A percentile compares a stretch with the other conserved stretches of the same genome.
phyloP scores from a whole-genome alignment of 1,284 basidiomycete species.

The Tilletia caries region DNA sequence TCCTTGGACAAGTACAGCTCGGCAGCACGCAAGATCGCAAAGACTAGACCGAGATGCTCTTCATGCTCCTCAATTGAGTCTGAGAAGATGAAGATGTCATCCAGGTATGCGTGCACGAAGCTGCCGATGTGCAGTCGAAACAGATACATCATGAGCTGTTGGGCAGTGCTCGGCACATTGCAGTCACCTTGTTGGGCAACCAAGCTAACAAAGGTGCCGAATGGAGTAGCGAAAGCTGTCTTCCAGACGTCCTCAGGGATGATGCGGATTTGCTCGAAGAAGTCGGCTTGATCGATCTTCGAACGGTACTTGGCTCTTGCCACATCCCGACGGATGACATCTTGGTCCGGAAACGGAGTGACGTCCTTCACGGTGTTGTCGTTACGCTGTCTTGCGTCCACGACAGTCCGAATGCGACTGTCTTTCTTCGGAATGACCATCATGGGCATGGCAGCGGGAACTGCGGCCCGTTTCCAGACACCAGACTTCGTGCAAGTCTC shows the following conservation, averaged over 20 bases:
- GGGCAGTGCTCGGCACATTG: constrained; percentile 53
- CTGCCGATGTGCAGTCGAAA: constrained; percentile 47
- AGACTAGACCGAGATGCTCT: constrained; percentile 32
- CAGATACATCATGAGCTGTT: constrained; percentile 53
- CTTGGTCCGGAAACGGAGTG: constrained; percentile 54
- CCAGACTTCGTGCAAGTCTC: background rate
- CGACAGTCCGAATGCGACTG: constrained; percentile 54
- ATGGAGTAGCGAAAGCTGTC: constrained; percentile 27
- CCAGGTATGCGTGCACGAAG: constrained; percentile 53
- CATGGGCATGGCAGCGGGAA: constrained; percentile 8
- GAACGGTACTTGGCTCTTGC: constrained; percentile 48
- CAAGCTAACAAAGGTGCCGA: constrained; percentile 24
- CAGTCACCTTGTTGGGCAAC: constrained; percentile 55
- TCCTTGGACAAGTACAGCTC: constrained; percentile 1
- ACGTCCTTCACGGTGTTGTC: constrained; percentile 54
- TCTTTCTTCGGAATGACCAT: constrained; percentile 58
- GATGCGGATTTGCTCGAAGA: constrained; percentile 54
- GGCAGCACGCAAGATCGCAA: background rate
- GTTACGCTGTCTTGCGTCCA: constrained; percentile 59
- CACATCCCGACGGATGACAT: constrained; percentile 54
- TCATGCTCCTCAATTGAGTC: constrained; percentile 48
- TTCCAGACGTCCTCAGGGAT: constrained; percentile 54
- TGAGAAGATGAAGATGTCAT: constrained; percentile 55
- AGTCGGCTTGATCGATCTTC: constrained; percentile 55
- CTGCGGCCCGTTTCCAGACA: background rate